These are phyloP conservation scores for Ceratopteris richardii DNA, from an alignment of 75 land plant genomes.

Conservation along the genomic window DNA sequence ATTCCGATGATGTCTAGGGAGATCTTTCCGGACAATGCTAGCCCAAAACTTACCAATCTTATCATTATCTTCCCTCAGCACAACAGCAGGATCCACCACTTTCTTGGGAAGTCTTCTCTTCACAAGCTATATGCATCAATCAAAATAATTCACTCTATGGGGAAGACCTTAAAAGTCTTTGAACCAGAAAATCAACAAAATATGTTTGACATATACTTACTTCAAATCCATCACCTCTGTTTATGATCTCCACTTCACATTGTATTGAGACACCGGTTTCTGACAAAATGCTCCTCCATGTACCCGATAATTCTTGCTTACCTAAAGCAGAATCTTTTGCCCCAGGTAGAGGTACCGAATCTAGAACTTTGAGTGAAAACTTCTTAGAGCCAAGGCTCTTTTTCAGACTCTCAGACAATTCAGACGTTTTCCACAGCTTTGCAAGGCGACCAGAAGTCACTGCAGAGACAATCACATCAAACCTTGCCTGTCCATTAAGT, in stretches of 20 bases:
- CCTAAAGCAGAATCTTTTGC: conserved; percentile 18
- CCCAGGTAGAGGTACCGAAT: background rate
- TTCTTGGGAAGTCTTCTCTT: conserved; percentile 79
- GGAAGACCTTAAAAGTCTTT: too few species aligned
- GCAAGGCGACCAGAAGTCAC: conserved; percentile 37
- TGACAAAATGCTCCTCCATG: conserved; percentile 54
- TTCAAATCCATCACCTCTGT: conserved; percentile 91
- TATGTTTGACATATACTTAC: conserved; percentile 17
- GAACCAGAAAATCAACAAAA: conserved; percentile 2
- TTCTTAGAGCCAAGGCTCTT: background rate
- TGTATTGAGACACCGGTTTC: conserved; percentile 61
- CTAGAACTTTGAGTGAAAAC: background rate
- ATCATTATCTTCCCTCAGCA: conserved; percentile 75
- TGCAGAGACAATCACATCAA: conserved; percentile 54
- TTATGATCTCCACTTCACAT: conserved; percentile 72
- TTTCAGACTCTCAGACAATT: background rate
- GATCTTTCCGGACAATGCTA: conserved; percentile 66
- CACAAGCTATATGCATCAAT: conserved; percentile 43
- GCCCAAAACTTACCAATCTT: conserved; percentile 69
- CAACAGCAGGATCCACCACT: conserved; percentile 51
- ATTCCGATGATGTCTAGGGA: conserved; percentile 68
- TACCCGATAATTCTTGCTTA: conserved; percentile 56
- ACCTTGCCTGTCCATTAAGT: conserved; percentile 56
- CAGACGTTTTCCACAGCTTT: background rate
- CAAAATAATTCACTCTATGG: background rate